A percentile compares a stretch with the other conserved stretches of the same genome.
Conservation (phyloP, 2,329 filamentous ascomycete genomes). For the Diaporthe australafricana region DNA sequence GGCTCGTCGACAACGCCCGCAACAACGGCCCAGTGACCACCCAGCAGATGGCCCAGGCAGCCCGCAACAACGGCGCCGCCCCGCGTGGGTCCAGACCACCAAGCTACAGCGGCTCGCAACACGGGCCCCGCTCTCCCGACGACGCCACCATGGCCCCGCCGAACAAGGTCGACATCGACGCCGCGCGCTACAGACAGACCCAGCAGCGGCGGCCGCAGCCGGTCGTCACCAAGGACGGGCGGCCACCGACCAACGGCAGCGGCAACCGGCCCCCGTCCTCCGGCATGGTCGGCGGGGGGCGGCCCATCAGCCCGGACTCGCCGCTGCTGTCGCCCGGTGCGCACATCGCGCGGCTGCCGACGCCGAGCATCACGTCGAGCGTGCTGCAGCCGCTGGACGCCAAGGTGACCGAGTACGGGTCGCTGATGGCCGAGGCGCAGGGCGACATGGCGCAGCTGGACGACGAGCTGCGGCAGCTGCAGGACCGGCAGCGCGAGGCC, state of each 20-base stretch:
- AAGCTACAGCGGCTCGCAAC: constrained; percentile 22
- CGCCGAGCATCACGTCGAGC: constrained; percentile 55
- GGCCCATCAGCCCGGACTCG: constrained; percentile 9
- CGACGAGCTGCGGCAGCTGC: constrained; percentile 54
- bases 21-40: constrained; percentile 12
- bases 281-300: not conserved
- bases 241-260: constrained; percentile 5
- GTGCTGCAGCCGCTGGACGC: constrained; percentile 58
- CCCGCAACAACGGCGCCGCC: constrained; percentile 10
- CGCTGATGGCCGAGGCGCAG: constrained; percentile 55
- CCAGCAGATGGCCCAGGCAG: constrained; percentile 24
- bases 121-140: constrained; percentile 30
- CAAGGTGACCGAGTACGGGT: constrained; percentile 57
- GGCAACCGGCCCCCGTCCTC: constrained; percentile 10
- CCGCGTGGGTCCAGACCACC: constrained; percentile 6
- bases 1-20: constrained; percentile 13
- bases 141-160: constrained; percentile 32
- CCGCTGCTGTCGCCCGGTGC: constrained; percentile 32
- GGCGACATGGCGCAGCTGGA: constrained; percentile 56
- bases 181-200: constrained; percentile 35
- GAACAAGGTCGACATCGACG: constrained; percentile 38
- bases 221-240: constrained; percentile 4
- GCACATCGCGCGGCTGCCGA: constrained; percentile 56
- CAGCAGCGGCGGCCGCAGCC: constrained; percentile 28
- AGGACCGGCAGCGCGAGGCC: constrained; percentile 53